Percentiles rank a stretch among this genome's conserved stretches.
Evolutionary conservation across 768 basidiomycete species (phyloP).

Genomic region (Hygrocybe punicea): DNA sequence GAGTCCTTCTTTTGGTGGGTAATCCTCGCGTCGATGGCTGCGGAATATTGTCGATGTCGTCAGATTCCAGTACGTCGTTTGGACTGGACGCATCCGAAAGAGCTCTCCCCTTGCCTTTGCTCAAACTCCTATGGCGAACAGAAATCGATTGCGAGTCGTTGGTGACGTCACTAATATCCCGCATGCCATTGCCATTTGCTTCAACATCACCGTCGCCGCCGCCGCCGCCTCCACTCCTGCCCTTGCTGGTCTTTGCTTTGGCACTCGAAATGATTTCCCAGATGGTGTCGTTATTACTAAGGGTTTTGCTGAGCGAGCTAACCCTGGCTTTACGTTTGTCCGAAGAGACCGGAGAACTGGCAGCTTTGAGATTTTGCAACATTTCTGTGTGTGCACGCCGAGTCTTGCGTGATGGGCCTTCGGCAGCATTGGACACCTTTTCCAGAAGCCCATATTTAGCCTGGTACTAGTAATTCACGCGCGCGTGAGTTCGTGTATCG

Average conservation of each 20-base stretch:
- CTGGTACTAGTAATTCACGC: conserved; percentile 62
- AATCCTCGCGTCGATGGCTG: not conserved
- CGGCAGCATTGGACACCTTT: conserved; percentile 35
- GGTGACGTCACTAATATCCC: not conserved
- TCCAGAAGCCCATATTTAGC: conserved; percentile 58
- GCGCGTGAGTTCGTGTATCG: no score
- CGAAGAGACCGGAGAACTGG: not conserved
- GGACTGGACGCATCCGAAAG: not conserved
- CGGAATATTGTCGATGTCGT: not conserved
- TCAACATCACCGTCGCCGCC: not conserved
- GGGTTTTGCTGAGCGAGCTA: not conserved
- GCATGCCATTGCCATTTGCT: not conserved
- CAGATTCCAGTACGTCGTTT: not conserved
- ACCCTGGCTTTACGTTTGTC: not conserved
- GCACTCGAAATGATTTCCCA: conserved; percentile 29
- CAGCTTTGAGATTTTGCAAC: conserved; percentile 17
- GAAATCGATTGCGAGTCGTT: not conserved
- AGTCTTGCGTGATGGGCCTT: conserved; percentile 56
- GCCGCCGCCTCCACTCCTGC: conserved; percentile 17
- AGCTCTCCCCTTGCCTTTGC: no score
- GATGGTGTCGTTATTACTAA: conserved; percentile 22
- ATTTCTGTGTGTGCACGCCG: conserved; percentile 57
- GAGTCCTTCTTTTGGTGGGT: not conserved
- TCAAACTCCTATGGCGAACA: no score
- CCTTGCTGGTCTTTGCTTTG: conserved; percentile 26